Percentiles rank a stretch among this genome's conserved stretches.
Evolutionary conservation across 345 rosid genomes (phyloP).

Genomic region (Salix purpurea): DNA sequence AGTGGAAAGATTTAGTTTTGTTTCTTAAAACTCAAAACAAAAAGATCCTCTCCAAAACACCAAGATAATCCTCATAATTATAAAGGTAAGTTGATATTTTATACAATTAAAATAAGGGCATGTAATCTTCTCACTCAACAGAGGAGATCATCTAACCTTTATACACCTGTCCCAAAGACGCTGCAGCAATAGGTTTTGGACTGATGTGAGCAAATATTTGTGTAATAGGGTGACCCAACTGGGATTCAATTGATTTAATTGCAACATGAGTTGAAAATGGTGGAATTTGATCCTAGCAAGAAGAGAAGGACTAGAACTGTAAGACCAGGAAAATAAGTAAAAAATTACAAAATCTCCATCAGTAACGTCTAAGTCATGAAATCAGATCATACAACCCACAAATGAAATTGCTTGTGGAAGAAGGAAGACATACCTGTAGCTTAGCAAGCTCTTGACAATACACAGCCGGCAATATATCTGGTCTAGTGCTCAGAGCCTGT

Average conservation of each 20-base stretch:
- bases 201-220: conserved; percentile 81
- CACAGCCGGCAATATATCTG: conserved; percentile 75
- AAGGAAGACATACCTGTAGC: conserved; percentile 56
- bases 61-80: background rate
- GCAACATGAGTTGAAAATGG: conserved; percentile 79
- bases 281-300: conserved; percentile 82
- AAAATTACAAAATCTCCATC: background rate
- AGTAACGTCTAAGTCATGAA: background rate
- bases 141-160: conserved; percentile 60
- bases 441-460: conserved; percentile 94
- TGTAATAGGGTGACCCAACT: conserved; percentile 66
- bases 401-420: conserved; percentile 2
- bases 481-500: conserved; percentile 94
- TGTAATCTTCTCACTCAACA: background rate
- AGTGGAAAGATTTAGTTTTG: conserved; percentile 24
- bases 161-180: conserved; percentile 96
- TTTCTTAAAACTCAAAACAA: conserved; percentile 1
- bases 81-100: background rate
- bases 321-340: conserved; percentile 6
- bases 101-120: background rate
- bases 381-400: background rate
- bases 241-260: conserved; percentile 71
- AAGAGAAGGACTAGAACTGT: conserved; percentile 13
- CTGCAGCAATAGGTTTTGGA: conserved; percentile 86
- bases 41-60: background rate